Conservation (phyloP, 2,329 filamentous ascomycete genomes). For the Calonectria pteridis region DNA sequence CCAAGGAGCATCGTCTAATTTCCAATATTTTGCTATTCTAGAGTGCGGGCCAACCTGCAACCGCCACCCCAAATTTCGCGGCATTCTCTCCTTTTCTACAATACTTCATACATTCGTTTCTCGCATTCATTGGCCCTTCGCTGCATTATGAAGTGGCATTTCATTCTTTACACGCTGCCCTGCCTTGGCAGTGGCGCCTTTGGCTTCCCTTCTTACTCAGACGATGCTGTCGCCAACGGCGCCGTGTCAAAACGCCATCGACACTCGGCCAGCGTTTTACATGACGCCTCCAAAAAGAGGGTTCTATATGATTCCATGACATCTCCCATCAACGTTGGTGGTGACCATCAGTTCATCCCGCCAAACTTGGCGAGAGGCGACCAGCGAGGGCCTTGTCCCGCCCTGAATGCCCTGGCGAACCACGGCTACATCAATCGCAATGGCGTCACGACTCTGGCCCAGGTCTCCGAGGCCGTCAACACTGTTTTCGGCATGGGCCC, state of each 20-base stretch:
- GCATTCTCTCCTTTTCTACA: background rate
- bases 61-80: background rate
- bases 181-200: background rate
- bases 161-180: background rate
- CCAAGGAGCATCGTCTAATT: background rate
- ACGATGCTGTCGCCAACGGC: background rate
- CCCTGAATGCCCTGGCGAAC: slow-evolving; percentile 52
- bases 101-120: background rate
- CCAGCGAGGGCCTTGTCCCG: slow-evolving; percentile 49
- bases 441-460: slow-evolving; percentile 33
- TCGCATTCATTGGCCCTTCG: background rate
- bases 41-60: background rate
- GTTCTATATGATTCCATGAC: background rate
- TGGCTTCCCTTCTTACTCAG: slow-evolving; percentile 4
- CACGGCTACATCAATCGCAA: slow-evolving; percentile 49
- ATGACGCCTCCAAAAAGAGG: background rate
- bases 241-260: background rate
- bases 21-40: background rate
- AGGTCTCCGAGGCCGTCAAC: slow-evolving; percentile 30
- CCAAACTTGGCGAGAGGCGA: slow-evolving; percentile 43
- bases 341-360: slow-evolving; percentile 41
- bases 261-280: slow-evolving; percentile 2
- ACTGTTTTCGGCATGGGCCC: slow-evolving; percentile 60
- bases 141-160: slow-evolving; percentile 13
- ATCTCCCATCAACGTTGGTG: slow-evolving; percentile 34